phyloP scores from a whole-genome alignment of 1,139 yeast genomes.

The Candida tetrigidarum region DNA sequence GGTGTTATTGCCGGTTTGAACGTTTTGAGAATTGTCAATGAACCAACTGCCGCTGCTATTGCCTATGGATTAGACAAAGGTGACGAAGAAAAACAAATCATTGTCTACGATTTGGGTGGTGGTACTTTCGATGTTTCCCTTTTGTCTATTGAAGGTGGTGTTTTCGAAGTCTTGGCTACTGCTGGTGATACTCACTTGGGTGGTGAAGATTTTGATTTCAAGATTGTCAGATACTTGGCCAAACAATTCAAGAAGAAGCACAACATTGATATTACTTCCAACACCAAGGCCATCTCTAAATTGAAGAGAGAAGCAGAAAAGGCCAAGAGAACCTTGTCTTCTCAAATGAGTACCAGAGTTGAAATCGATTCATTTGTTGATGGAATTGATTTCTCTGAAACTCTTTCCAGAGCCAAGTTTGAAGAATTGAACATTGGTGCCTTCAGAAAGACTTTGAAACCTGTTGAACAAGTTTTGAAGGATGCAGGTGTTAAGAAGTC shows the following conservation, averaged over 20 bases:
- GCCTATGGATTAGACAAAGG: conserved; percentile 95
- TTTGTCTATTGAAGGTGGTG: conserved; percentile 56
- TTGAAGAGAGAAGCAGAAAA: conserved; percentile 96
- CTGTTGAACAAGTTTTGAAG: conserved; percentile 90
- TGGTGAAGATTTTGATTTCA: conserved; percentile 96
- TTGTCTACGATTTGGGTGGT: conserved; percentile 58
- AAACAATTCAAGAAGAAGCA: conserved; percentile 90
- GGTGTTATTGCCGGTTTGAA: conserved; percentile 96
- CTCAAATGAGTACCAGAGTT: conserved; percentile 87
- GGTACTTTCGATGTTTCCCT: conserved; percentile 59
- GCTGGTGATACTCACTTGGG: conserved; percentile 61
- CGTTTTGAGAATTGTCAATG: conserved; percentile 93
- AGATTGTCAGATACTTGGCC: conserved; percentile 83
- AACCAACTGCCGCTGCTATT: conserved; percentile 98
- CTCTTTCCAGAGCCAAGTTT: conserved; percentile 92
- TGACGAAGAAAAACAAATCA: conserved; percentile 51
- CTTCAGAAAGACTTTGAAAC: conserved; percentile 88
- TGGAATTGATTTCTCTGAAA: conserved; percentile 94
- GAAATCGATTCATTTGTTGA: conserved; percentile 96
- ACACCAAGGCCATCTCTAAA: conserved; percentile 82
- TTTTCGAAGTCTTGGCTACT: conserved; percentile 55
- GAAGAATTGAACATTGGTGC: conserved; percentile 89
- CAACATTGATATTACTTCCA: conserved; percentile 71
- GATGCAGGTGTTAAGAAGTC: conserved; percentile 85
- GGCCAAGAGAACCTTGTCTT: conserved; percentile 93